Evolutionary conservation across 371 early-diverging fungal genomes (phyloP).

Genomic region (Actinomortierella wolfii): DNA sequence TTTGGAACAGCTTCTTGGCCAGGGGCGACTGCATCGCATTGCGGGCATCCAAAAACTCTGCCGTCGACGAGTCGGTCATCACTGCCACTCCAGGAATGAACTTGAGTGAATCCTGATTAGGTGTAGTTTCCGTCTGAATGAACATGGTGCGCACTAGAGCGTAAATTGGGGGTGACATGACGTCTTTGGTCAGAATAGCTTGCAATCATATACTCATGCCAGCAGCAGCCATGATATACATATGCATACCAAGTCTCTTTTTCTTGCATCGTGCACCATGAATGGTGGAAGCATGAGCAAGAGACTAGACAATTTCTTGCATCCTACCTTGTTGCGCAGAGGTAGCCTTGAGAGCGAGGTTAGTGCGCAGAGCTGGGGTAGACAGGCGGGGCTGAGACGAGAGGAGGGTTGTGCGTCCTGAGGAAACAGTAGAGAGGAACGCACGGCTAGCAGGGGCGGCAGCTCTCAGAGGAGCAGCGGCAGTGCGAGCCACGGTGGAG

Average conservation of each 20-base stretch:
- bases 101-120: constrained; percentile 91
- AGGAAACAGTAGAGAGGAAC: too few species aligned
- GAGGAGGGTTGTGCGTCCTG: too few species aligned
- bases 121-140: constrained; percentile 94
- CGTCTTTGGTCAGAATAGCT: too few species aligned
- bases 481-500: constrained; percentile 32
- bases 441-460: constrained; percentile 30
- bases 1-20: constrained; percentile 85
- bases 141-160: constrained; percentile 81
- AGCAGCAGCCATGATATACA: too few species aligned
- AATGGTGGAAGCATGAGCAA: too few species aligned
- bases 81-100: constrained; percentile 90
- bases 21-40: constrained; percentile 86
- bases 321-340: too few species aligned
- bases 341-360: too few species aligned
- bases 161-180: too few species aligned
- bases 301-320: too few species aligned
- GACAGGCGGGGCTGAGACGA: neutral
- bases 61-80: constrained; percentile 57
- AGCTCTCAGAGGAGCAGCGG: constrained; percentile 47
- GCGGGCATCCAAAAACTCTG: constrained; percentile 83
- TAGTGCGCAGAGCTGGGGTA: neutral
- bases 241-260: too few species aligned
- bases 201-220: too few species aligned
- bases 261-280: neutral